Evolutionary conservation across 306 rosid genomes (phyloP), one percentile per base, ranked within the genome.

Genomic region (Bauhinia variegata): DNA sequence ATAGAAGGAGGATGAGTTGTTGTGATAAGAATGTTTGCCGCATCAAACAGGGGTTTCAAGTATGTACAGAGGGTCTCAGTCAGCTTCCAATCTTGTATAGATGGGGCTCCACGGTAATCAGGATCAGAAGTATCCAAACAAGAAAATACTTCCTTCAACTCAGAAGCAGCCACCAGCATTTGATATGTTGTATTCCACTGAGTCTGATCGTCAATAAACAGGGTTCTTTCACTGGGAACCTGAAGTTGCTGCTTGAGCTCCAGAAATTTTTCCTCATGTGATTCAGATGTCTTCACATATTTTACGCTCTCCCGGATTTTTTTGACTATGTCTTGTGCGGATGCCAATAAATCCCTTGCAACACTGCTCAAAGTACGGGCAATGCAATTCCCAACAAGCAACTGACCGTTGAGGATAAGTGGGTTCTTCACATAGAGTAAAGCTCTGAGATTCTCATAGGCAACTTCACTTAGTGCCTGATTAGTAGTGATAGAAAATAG

Each of bases 171-270:
- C 60, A 86, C 84, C 70, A 93, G 82, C 99, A 93, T 93, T 23
- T 88, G 90, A 75, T 84, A 93, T n/a, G 99, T 88, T 14, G 97
- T 81, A 60, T 85, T 88, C 98, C 97, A 93, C 14, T 82, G 86
- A 49, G 77, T 76, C 60, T 87, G 97, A 68, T 89, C 96, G 50
- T 93, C 99, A 51, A 93, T 79, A 63, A 65, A 80, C 51, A 93
- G 80, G 69, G 56, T 85, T 81, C 80, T 81, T 67, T 88, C 96
- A 63, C 95, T 88, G 14, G 97, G 97, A 34, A 93, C 95, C 82
- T 85, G 97, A 73, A 90, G 97, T 46, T 88, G 95, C 67, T 82
- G 83, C 78, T 85, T 89, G 57, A 93, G 88, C 68, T 86, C 91
- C 30, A 88, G 61, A 75, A 90, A 93, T 53, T 86, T 89, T 19